Evolutionary conservation across 2,329 filamentous ascomycete genomes (phyloP), one percentile per base, ranked within the genome.

Genomic region (Alternaria panax): DNA sequence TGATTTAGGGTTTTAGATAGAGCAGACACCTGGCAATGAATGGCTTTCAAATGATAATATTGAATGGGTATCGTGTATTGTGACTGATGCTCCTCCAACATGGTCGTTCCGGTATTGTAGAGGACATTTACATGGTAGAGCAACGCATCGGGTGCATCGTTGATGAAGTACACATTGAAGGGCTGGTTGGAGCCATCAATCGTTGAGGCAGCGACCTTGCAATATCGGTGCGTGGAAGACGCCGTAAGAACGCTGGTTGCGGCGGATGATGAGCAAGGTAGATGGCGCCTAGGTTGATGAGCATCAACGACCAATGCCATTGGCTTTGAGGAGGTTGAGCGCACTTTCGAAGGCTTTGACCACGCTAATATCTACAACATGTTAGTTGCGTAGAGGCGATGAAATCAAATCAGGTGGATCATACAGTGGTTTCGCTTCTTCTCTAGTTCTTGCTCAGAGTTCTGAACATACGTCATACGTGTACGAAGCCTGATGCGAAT

Each of bases 351-450:
- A 84, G 7, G 82, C 82, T 30, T 74, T 68, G 34, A 84, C 81
- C 8, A 84, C 82, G 56, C 74, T 75, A 54, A 79, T 72, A 53
- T 84, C 82, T 83, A 56, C 2, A 9, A 6, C 5, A 40, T 12
- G 24, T 67, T 27, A 63, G 58, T 46, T 24, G 5, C 6, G 28
- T 27, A 20, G 0, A 12, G 12, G 34, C 8, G 16, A 20, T 5
- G 20, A 36, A 8, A n/a, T 1, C 14, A 14, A 18, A n/a, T 5
- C 20, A 20, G 36, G 8, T 27, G n/a, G 2, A 34, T 2, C 90
- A 81, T 80, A 96, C 93, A 92, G 70, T 97, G 93, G 61, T 89
- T 84, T 72, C 93, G 90, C 74, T 90, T 95, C 66, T 89, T 85
- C 54, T 88, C 87, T 57, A 96, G 82, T 25, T 83, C 85, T 38